phyloP scores from a whole-genome alignment of 495 filamentous ascomycete species.

The Xylaria curta region DNA sequence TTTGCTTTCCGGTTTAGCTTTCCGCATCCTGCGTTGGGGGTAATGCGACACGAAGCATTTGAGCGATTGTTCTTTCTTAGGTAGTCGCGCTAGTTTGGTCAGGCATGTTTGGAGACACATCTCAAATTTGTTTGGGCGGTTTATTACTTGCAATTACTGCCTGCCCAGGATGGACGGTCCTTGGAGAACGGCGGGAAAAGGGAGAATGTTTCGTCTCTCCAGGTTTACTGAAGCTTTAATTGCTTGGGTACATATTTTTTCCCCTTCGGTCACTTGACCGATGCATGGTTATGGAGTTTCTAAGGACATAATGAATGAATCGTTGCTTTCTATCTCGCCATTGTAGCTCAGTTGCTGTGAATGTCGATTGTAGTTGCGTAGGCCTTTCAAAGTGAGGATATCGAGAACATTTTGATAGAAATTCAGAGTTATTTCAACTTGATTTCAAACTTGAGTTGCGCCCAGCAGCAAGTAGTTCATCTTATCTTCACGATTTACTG shows the following conservation, averaged over 20 bases:
- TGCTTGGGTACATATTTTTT: not conserved
- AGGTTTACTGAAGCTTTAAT: not conserved
- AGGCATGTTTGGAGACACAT: not conserved
- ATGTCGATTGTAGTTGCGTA: not conserved
- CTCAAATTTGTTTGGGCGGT: not conserved
- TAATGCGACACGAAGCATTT: conserved; percentile 7
- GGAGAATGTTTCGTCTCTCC: not conserved
- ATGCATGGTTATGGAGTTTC: conserved; percentile 25
- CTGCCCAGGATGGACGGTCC: not conserved
- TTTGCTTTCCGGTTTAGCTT: conserved; percentile 1
- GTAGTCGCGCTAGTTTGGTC: not conserved
- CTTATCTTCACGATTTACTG: not conserved
- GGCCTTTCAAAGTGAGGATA: too few relatives aligned
- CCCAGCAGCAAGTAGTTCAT: not conserved
- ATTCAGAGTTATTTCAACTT: not conserved
- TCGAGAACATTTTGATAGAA: not conserved
- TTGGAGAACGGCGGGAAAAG: conserved; percentile 5
- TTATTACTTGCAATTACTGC: conserved; percentile 16
- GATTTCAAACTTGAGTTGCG: not conserved
- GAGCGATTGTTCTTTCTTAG: not conserved
- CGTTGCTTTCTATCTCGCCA: not conserved
- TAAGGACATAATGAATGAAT: conserved; percentile 10
- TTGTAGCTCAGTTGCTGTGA: not conserved
- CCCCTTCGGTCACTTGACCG: not conserved
- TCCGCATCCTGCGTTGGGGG: not conserved